Conservation (phyloP, 257 asterid species). For the Solanum etuberosum region DNA sequence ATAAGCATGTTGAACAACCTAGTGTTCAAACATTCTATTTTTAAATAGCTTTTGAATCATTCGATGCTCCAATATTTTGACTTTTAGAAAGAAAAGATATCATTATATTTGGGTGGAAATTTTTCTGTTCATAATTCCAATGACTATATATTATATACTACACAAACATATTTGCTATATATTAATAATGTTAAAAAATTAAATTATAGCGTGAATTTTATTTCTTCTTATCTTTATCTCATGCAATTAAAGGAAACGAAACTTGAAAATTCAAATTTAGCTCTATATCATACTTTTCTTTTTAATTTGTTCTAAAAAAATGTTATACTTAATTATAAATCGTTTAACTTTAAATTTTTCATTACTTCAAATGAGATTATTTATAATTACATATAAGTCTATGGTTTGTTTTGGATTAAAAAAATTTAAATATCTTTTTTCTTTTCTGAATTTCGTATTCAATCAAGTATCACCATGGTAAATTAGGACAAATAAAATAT, state of each 20-base stretch:
- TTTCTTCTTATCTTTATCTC: not conserved
- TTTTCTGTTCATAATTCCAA: not conserved
- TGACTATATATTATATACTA: not conserved
- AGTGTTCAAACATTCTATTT: not conserved
- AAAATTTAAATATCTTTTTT: rapidly evolving
- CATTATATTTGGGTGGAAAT: not conserved
- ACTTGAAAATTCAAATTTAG: not conserved
- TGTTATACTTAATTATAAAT: not conserved
- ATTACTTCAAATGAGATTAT: too few species aligned
- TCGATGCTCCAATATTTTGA: not conserved
- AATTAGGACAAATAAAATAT: not conserved
- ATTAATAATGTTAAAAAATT: too few species aligned
- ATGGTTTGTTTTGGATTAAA: not conserved
- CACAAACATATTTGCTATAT: not conserved
- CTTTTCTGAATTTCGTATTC: not conserved
- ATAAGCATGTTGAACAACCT: not conserved
- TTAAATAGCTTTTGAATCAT: not conserved
- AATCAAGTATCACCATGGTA: not conserved
- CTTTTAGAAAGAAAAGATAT: not conserved
- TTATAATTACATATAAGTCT: not conserved
- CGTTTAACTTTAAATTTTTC: not conserved
- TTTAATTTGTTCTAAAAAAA: too few species aligned
- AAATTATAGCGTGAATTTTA: too few species aligned
- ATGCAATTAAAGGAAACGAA: not conserved
- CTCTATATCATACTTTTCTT: not conserved